A percentile compares a stretch with the other conserved stretches of the same genome.
phyloP scores from a whole-genome alignment of 2,329 filamentous ascomycete species.

The Simplicillium aogashimaense region DNA sequence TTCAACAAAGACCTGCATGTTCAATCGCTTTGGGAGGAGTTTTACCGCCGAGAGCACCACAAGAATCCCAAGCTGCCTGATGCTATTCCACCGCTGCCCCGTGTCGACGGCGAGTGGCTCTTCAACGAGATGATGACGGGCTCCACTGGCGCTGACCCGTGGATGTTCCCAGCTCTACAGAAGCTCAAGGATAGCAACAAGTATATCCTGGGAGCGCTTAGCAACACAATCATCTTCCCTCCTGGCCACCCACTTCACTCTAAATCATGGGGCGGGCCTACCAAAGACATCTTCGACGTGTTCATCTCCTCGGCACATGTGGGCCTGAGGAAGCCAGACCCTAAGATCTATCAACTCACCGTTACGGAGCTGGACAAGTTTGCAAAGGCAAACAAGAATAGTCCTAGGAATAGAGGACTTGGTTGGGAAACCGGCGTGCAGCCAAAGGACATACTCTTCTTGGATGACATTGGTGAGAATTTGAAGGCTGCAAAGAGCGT shows the following conservation, averaged over 20 bases:
- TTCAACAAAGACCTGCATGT: slow-evolving; percentile 69
- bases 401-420: slow-evolving; percentile 22
- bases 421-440: slow-evolving; percentile 42
- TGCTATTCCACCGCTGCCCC: slow-evolving; percentile 52
- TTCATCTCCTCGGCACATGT: slow-evolving; percentile 83
- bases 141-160: slow-evolving; percentile 64
- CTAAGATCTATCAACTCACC: slow-evolving; percentile 68
- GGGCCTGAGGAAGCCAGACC: slow-evolving; percentile 79
- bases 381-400: slow-evolving; percentile 39
- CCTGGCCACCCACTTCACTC: slow-evolving; percentile 56
- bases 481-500: slow-evolving; percentile 65
- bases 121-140: slow-evolving; percentile 88
- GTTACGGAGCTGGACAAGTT: slow-evolving; percentile 55
- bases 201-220: slow-evolving; percentile 72
- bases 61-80: slow-evolving; percentile 28
- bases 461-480: slow-evolving; percentile 94
- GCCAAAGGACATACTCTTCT: slow-evolving; percentile 66
- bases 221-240: slow-evolving; percentile 85
- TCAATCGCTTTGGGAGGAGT: slow-evolving; percentile 58
- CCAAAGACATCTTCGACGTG: slow-evolving; percentile 68
- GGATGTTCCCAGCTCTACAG: slow-evolving; percentile 76
- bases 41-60: slow-evolving; percentile 35
- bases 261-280: slow-evolving; percentile 39
- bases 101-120: slow-evolving; percentile 66
- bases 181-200: slow-evolving; percentile 52